Base-by-base conservation (phyloP, 805 yeast genomes). In the Metschnikowia gruessii region DNA sequence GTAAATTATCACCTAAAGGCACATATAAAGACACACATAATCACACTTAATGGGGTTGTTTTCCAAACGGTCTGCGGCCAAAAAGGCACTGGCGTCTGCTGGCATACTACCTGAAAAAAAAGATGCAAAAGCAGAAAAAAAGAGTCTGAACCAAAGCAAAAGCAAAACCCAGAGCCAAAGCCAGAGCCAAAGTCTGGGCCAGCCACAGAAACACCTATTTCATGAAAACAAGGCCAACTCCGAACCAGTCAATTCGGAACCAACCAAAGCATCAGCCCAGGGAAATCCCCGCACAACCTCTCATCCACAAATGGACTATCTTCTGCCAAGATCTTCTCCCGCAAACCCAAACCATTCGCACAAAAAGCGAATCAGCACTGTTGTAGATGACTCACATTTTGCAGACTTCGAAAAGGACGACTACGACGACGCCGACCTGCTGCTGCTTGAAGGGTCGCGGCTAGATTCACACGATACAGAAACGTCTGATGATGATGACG, bases 321-420 rank as follows among this genome's bases (percentile, higher is more conserved):
- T 7, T 21, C 7, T 21, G 24, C 24, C 24, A 7, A 21, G 7
- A 21, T 5, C 4, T 21, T 21, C 24, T 5, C 24, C 24, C 24
- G 24, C 24, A 21, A 21, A 21, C 7, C 7, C 28, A 26, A 26
- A 6, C 12, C 12, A 8, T 26, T 6, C 28, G 3, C 28, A 26
- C 28, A 26, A 44, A 17, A 46, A 40, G 15, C 43, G 65, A 42
- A 53, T 63, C 11, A 64, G 68, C 38, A 64, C 68, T 12, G 63
- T 65, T 12, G 56, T 56, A 6, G 68, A 63, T 42, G 62, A 55
- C 36, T 57, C 56, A 13, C 51, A 47, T 26, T 49, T 49, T 28
- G 53, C 42, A 15, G 55, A 48, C 34, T 52, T 53, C 38, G 60
- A 57, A 24, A 49, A 43, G 7, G 57, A 52, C 26, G 57, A 48